Conservation (phyloP, 805 yeast genomes). For the Metschnikowia kofuensis region DNA sequence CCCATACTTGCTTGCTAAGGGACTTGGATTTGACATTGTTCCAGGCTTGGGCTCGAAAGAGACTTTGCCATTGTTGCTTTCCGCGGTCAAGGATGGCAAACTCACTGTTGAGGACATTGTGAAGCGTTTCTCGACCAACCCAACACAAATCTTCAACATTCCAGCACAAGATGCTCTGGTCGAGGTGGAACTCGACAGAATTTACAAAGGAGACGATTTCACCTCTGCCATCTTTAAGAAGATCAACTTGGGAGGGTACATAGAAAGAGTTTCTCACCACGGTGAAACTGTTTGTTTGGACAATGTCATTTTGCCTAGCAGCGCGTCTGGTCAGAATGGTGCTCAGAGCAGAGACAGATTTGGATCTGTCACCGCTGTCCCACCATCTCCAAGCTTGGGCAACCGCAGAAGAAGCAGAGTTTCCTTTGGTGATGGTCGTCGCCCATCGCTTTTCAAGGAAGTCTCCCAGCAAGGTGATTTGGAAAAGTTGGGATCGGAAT, state of each 20-base stretch:
- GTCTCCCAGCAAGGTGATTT: constrained; percentile 42
- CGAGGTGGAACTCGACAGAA: constrained; percentile 81
- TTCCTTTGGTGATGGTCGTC: constrained; percentile 33
- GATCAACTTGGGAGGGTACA: constrained; percentile 65
- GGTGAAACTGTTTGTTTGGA: constrained; percentile 82
- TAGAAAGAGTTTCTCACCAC: constrained; percentile 81
- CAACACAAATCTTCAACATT: constrained; percentile 76
- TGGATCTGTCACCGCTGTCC: constrained; percentile 40
- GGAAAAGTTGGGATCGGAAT: constrained; percentile 55
- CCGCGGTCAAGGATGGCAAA: constrained; percentile 73
- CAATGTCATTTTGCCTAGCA: constrained; percentile 59
- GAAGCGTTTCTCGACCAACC: constrained; percentile 72
- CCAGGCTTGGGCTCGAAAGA: constrained; percentile 80
- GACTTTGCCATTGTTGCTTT: constrained; percentile 74
- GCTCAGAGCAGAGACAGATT: constrained; percentile 44
- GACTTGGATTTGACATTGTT: constrained; percentile 54
- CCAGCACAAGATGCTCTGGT: constrained; percentile 77
- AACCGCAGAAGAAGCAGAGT: constrained; percentile 30
- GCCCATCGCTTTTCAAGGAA: constrained; percentile 36
- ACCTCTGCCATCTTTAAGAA: constrained; percentile 45
- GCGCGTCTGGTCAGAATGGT: constrained; percentile 59
- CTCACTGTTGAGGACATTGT: constrained; percentile 72
- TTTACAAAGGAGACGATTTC: constrained; percentile 21
- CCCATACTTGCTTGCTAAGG: constrained; percentile 70
- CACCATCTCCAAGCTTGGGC: constrained; percentile 38